phyloP scores from a whole-genome alignment of 306 rosid genomes.

The Cyamopsis tetragonoloba region DNA sequence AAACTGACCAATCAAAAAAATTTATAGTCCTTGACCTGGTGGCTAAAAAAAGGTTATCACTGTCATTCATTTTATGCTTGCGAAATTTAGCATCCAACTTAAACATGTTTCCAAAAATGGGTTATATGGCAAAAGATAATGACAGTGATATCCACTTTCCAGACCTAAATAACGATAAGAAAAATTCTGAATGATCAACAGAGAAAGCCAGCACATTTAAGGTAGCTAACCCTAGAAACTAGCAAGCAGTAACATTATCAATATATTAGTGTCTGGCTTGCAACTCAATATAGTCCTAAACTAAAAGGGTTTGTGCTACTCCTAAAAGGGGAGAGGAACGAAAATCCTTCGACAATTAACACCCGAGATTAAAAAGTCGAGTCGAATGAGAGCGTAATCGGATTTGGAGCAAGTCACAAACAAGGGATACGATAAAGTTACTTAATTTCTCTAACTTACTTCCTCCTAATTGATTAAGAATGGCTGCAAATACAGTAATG shows the following conservation, averaged over 20 bases:
- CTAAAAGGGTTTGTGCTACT: not conserved
- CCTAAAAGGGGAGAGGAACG: not conserved
- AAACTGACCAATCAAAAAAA: not conserved
- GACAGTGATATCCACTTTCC: not conserved
- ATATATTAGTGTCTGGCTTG: too few species aligned
- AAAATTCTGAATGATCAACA: not conserved
- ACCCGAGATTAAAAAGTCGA: not conserved
- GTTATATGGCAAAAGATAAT: not conserved
- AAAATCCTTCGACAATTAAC: not conserved
- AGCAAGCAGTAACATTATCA: not conserved
- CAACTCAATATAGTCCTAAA: too few species aligned
- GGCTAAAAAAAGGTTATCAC: not conserved
- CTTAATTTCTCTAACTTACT: not conserved
- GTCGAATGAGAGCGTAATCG: not conserved
- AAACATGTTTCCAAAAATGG: not conserved
- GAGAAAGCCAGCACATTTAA: not conserved
- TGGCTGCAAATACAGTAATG: not conserved
- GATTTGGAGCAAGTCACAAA: not conserved
- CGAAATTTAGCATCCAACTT: not conserved
- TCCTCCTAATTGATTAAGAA: not conserved
- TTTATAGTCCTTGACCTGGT: not conserved
- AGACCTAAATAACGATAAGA: not conserved
- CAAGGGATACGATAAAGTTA: slow-evolving; percentile 26
- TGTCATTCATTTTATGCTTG: not conserved
- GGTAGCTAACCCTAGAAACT: not conserved